These are phyloP conservation scores for Penicillium antarcticum DNA, from an alignment of 495 filamentous ascomycete species.

Conservation along the genomic window DNA sequence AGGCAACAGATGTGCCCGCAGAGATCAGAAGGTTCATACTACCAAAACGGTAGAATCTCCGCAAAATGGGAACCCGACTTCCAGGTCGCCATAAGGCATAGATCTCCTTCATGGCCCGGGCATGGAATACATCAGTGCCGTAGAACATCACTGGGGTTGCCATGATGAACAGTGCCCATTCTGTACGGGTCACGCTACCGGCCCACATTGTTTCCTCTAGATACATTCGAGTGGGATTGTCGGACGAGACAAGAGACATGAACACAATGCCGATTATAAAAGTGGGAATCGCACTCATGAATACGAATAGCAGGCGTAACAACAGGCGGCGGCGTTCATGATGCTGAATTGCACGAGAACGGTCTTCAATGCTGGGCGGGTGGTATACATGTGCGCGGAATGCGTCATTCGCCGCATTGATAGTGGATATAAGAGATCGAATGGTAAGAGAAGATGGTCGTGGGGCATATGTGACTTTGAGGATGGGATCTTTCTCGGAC, in stretches of 20 bases:
- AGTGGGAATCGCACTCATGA: slow-evolving; percentile 77
- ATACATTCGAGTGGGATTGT: slow-evolving; percentile 54
- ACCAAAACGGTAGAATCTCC: slow-evolving; percentile 86
- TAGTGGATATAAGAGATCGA: slow-evolving; percentile 63
- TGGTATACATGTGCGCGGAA: slow-evolving; percentile 72
- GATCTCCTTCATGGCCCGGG: slow-evolving; percentile 75
- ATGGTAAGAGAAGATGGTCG: slow-evolving; percentile 69
- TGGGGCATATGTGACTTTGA: slow-evolving; percentile 71
- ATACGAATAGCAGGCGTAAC: slow-evolving; percentile 63
- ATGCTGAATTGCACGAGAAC: slow-evolving; percentile 66
- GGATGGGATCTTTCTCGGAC: slow-evolving; percentile 56
- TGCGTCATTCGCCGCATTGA: slow-evolving; percentile 59
- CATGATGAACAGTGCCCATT: slow-evolving; percentile 82
- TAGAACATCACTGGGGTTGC: slow-evolving; percentile 89
- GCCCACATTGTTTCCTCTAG: slow-evolving; percentile 68
- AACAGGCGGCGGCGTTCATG: slow-evolving; percentile 60
- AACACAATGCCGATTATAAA: slow-evolving; percentile 89
- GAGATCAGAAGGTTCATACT: slow-evolving; percentile 97
- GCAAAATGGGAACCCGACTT: slow-evolving; percentile 70
- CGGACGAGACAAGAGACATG: slow-evolving; percentile 71
- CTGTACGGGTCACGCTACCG: slow-evolving; percentile 69
- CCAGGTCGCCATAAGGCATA: slow-evolving; percentile 74
- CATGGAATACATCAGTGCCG: slow-evolving; percentile 83
- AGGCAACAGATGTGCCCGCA: slow-evolving; percentile 84
- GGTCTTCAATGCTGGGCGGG: slow-evolving; percentile 81